Evolutionary conservation across 306 rosid species (phyloP), one percentile per base, ranked within the genome.

Genomic region (Chamaecrista fasciculata): DNA sequence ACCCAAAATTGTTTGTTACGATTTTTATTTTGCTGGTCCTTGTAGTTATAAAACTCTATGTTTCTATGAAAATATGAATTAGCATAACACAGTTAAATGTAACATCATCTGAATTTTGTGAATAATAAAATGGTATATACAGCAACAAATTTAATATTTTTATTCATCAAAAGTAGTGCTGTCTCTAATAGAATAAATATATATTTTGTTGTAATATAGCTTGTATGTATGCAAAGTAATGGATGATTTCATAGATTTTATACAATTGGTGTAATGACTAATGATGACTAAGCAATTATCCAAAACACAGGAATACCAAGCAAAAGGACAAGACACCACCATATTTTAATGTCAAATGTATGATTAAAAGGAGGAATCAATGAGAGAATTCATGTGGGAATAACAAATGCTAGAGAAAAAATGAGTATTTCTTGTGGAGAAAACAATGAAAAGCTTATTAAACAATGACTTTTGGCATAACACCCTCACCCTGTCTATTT

Each of bases 371-470:
- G 71, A 69, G 66, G 67, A 76, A 83, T 75, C 83, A 78, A 65
- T 69, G 44, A 70, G 78, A 79, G 87, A 85, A 84, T 89, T 92
- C 98, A 89, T 86, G 95, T 84, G 96, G 84, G 80, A 48, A 81
- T 79, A 74, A 82, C 82, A 82, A 81, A 71, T 79, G 83, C 76
- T 80, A 44, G 60, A 64, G 6, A 48, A 26, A 73, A 62, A 59
- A n/a, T n/a, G 21, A 42, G 31, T 65, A 62, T 89, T 86, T 80
- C 80, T 92, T 84, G 85, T 85, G 71, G 71, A 78, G 55, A 74
- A 85, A 80, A 87, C 85, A 78, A 84, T 36, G 86, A 76, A 87
- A 74, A 33, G 36, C 36, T 65, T 70, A n/a, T n/a, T 58, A 56
- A 79, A 75, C 70, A 80, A 62, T 65, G 70, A 72, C 69, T 78